Conservation (phyloP, 2,329 filamentous ascomycete genomes). For the Phyllosticta capitalensis region DNA sequence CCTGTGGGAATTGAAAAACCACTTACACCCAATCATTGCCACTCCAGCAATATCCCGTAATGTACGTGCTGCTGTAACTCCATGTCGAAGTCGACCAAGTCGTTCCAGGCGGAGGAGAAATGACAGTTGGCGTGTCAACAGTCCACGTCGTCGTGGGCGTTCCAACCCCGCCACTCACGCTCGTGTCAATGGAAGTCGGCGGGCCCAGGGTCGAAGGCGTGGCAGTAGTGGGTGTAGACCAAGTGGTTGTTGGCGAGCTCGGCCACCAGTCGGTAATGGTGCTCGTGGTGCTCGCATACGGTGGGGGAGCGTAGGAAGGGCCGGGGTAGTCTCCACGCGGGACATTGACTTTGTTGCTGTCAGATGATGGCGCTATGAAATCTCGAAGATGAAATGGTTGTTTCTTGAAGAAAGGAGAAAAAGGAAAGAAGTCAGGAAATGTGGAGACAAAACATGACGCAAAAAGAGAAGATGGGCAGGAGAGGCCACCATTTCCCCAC, state of each 20-base stretch:
- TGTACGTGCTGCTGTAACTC: not conserved
- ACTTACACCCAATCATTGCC: not conserved
- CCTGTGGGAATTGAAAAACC: not conserved
- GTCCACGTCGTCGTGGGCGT: not conserved
- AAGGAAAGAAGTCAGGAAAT: not conserved
- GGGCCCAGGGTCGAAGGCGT: not conserved
- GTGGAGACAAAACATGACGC: not conserved
- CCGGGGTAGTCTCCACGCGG: not conserved
- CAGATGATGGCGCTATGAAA: not conserved
- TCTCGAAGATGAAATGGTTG: not conserved
- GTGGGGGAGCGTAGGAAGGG: not conserved
- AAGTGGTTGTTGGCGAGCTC: not conserved
- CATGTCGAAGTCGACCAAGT: not conserved
- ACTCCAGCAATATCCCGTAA: not conserved
- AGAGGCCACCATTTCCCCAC: not conserved
- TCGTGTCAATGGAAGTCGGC: not conserved
- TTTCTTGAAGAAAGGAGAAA: not conserved
- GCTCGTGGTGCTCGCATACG: not conserved
- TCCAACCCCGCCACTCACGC: not conserved
- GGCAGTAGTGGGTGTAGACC: not conserved
- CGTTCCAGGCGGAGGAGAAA: not conserved
- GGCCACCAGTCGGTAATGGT: not conserved
- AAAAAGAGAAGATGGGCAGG: not conserved
- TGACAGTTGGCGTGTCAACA: not conserved
- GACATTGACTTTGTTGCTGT: not conserved